phyloP scores from a whole-genome alignment of 2,329 filamentous ascomycete genomes.

The Diaporthe citriasiana region DNA sequence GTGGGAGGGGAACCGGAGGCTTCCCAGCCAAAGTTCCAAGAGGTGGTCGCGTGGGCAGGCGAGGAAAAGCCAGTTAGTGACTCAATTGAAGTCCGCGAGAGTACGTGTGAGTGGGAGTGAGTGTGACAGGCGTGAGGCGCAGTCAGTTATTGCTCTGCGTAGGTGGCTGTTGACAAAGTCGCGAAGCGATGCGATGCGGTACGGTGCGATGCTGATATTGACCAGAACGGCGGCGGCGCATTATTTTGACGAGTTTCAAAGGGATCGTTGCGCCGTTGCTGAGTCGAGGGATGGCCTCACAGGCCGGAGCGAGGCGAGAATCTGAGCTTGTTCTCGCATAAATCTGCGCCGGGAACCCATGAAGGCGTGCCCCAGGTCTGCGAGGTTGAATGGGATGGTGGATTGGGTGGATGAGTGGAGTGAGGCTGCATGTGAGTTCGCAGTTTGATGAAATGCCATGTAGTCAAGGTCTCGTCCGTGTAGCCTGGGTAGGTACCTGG shows the following conservation, averaged over 20 bases:
- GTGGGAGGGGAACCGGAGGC: background rate
- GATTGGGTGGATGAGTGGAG: constrained; percentile 24
- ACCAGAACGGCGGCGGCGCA: constrained; percentile 23
- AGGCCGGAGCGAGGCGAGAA: background rate
- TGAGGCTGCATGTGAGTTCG: constrained; percentile 32
- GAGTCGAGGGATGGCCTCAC: background rate
- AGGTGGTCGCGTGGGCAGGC: constrained; percentile 1
- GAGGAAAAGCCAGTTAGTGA: constrained; percentile 22
- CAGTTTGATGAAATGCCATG: constrained; percentile 29
- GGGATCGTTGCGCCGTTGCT: constrained; percentile 16
- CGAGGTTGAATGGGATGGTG: constrained; percentile 10
- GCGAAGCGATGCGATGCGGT: constrained; percentile 20
- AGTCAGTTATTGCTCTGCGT: background rate
- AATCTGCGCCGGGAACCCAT: constrained; percentile 20
- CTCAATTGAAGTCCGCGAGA: background rate
- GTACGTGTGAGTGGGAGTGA: constrained; percentile 1
- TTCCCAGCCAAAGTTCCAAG: constrained; percentile 3
- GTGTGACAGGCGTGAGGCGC: constrained; percentile 7
- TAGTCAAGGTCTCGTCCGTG: background rate
- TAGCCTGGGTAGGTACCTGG: constrained; percentile 6
- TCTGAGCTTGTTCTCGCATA: constrained; percentile 8
- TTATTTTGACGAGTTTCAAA: constrained; percentile 29
- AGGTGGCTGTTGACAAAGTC: constrained; percentile 22
- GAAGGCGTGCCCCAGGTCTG: constrained; percentile 7
- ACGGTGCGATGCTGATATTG: constrained; percentile 32